These are phyloP conservation scores for Nicotiana obtusifolia DNA, from an alignment of 257 asterid species.

Conservation along the genomic window DNA sequence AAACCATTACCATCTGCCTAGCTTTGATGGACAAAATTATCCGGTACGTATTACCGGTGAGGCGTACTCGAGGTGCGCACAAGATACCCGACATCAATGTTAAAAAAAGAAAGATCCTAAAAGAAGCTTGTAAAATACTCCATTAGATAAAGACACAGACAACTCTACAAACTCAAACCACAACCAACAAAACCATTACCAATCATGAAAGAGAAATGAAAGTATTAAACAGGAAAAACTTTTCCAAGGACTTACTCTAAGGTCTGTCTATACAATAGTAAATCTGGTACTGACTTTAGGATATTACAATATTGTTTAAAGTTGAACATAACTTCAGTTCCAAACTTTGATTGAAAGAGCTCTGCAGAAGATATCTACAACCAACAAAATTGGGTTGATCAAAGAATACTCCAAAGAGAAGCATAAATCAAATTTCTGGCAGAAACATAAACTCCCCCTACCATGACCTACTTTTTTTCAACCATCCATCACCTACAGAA, in stretches of 20 bases:
- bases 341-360: constrained; percentile 16
- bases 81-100: no score
- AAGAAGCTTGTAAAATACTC: background rate
- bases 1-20: no score
- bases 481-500: constrained; percentile 10
- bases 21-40: no score
- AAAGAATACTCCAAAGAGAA: constrained; percentile 20
- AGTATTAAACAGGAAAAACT: background rate
- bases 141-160: background rate
- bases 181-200: background rate
- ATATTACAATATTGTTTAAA: constrained; percentile 20
- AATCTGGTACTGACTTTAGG: background rate
- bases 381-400: constrained; percentile 25
- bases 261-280: constrained; percentile 12
- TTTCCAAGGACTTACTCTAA: background rate
- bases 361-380: constrained; percentile 25
- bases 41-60: no score
- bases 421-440: constrained; percentile 23
- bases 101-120: background rate
- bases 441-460: constrained; percentile 27
- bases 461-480: constrained; percentile 12
- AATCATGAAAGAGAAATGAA: background rate
- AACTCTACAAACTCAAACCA: background rate
- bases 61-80: no score
- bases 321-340: constrained; percentile 1